Evolutionary conservation across 306 rosid species (phyloP), one percentile per base, ranked within the genome.

Genomic region (Leucaena leucocephala): DNA sequence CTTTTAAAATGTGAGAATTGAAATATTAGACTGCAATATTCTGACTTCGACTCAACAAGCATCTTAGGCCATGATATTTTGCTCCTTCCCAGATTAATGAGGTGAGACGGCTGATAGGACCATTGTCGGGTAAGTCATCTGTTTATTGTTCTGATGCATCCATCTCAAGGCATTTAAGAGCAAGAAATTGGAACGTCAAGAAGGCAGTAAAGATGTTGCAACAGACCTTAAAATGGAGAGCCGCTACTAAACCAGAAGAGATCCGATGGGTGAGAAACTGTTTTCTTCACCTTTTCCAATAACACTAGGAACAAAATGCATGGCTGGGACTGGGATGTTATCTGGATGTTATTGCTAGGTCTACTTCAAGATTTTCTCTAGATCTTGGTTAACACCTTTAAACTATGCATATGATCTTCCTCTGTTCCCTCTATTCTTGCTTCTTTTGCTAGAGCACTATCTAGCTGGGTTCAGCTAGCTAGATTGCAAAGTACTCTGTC

Each of bases 111-210:
- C 80, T 90, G 79, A 66, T 93, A 40, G 96, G 96, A 57, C 83
- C 90, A 36, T 76, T 90, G 82, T 82, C 97, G 1, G 94, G 85
- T 48, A 91, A 82, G 84, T 82, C 88, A 63, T 86, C 88, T 27
- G 46, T 89, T 59, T 95, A 88, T 78, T 93, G 98, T 84, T 91
- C 98, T 45, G 96, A 90, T 75, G 88, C 91, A 74, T 87, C 89
- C 81, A 89, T 95, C 75, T 49, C 89, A 22, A 89, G 98, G 84
- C 77, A 95, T 79, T 80, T 95, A 44, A 85, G 83, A 72, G 98
- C 99, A 65, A 87, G 97, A 17, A 90, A 86, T 87, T 92, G 99
- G 98, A 90, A 91, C 84, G 94, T 95, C 83, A 93, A 95, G 91
- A 92, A 93, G 82, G 92, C 98, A 40, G 67, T 83, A 16, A 92